Evolutionary conservation across 148 eudicot genomes (phyloP).

Genomic region (Cornus kousa): DNA sequence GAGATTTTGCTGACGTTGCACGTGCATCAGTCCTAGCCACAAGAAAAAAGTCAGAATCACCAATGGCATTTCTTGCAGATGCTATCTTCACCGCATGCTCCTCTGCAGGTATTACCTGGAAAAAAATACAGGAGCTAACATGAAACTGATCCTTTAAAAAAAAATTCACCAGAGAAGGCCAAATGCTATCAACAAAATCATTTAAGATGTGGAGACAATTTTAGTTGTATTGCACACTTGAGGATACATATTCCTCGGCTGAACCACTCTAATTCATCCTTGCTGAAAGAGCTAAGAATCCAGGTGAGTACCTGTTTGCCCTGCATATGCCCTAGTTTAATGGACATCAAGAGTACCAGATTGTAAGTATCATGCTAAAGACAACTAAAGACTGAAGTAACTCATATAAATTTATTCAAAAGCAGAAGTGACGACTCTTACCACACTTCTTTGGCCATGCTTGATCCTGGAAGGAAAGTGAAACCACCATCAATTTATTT

Average conservation of each 20-base stretch:
- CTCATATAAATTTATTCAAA: background rate
- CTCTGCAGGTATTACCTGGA: slow-evolving; percentile 26
- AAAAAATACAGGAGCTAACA: background rate
- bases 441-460: slow-evolving; percentile 45
- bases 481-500: background rate
- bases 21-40: slow-evolving; percentile 44
- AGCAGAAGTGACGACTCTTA: slow-evolving; percentile 2
- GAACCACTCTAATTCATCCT: no score
- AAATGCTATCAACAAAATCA: no score
- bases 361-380: background rate
- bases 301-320: slow-evolving; percentile 12
- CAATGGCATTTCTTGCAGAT: slow-evolving; percentile 41
- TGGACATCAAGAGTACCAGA: background rate
- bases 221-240: no score
- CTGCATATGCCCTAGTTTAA: slow-evolving; percentile 5
- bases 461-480: slow-evolving; percentile 29
- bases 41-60: slow-evolving; percentile 36
- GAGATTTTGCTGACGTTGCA: slow-evolving; percentile 17
- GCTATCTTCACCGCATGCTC: slow-evolving; percentile 39
- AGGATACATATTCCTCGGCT: no score
- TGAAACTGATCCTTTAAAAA: background rate
- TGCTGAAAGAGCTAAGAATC: no score
- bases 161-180: no score
- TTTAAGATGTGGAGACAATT: no score
- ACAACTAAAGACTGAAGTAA: no score